Evolutionary conservation across 1,284 basidiomycete species (phyloP).

Genomic region (Volvariella volvacea): DNA sequence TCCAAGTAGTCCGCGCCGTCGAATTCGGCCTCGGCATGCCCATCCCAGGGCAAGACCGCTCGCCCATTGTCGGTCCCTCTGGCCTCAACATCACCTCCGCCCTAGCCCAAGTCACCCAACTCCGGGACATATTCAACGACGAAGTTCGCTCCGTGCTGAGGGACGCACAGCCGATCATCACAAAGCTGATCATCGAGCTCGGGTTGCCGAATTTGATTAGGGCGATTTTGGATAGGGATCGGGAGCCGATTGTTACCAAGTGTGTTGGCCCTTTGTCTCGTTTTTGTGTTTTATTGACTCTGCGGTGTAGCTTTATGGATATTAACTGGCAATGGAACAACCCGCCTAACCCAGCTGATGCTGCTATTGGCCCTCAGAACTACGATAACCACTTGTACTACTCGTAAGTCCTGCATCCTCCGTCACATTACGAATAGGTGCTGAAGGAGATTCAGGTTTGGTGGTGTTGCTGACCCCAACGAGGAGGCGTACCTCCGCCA

Average conservation of each 20-base stretch:
- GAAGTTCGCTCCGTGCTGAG: constrained; percentile 40
- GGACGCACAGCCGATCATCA: constrained; percentile 45
- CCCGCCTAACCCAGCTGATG: constrained; percentile 63
- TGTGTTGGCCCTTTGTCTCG: constrained; percentile 15
- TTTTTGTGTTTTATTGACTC: neutral
- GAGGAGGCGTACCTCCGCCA: constrained; percentile 56
- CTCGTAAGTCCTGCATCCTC: constrained; percentile 26
- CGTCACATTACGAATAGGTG: constrained; percentile 26
- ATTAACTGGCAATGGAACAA: constrained; percentile 65
- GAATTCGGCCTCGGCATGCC: constrained; percentile 56
- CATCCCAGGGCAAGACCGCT: constrained; percentile 16
- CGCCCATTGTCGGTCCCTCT: neutral
- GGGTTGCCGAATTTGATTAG: constrained; percentile 1
- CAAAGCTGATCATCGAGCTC: constrained; percentile 31
- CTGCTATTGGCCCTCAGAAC: constrained; percentile 58
- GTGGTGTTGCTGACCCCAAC: constrained; percentile 59
- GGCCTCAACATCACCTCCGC: constrained; percentile 12
- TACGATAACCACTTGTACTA: constrained; percentile 82
- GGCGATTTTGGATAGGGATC: neutral
- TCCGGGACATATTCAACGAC: constrained; percentile 26
- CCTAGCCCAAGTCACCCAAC: constrained; percentile 9
- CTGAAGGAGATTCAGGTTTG: neutral
- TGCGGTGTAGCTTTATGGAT: constrained; percentile 61
- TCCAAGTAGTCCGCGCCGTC: constrained; percentile 55
- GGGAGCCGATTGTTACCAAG: constrained; percentile 44